Percentiles rank a stretch among this genome's conserved stretches.
Conservation (phyloP, 208 protist species). For the Porcisia hertigi region DNA sequence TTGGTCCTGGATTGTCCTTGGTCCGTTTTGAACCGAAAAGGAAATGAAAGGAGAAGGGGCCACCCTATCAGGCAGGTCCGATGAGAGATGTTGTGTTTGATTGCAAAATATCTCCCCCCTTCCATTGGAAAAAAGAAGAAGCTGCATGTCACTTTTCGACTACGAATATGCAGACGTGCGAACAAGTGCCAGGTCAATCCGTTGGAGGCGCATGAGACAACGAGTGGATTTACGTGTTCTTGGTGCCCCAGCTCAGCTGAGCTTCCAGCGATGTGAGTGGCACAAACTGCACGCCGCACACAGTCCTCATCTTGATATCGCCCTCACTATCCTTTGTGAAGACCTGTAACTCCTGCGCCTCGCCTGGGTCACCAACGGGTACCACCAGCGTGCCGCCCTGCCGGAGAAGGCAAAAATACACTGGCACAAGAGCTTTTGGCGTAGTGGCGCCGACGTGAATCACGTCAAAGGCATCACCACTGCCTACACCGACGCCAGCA, state of each 20-base stretch:
- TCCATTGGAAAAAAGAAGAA: too few relatives aligned
- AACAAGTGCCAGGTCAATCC: too few relatives aligned
- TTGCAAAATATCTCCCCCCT: too few relatives aligned
- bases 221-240: background rate
- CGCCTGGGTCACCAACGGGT: slow-evolving; percentile 60
- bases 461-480: slow-evolving; percentile 52
- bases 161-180: too few relatives aligned
- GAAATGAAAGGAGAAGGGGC: too few relatives aligned
- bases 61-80: too few relatives aligned
- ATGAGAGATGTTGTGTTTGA: too few relatives aligned
- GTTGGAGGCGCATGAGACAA: too few relatives aligned
- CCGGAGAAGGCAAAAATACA: slow-evolving; percentile 52
- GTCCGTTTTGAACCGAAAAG: too few relatives aligned
- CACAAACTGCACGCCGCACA: slow-evolving; percentile 70
- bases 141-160: too few relatives aligned
- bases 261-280: slow-evolving; percentile 72
- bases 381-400: slow-evolving; percentile 70
- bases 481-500: slow-evolving; percentile 7
- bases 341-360: slow-evolving; percentile 62
- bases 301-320: slow-evolving; percentile 28
- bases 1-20: too few relatives aligned
- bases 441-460: slow-evolving; percentile 89
- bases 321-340: slow-evolving; percentile 67
- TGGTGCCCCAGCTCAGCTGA: slow-evolving; percentile 28
- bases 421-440: slow-evolving; percentile 33